A percentile compares a stretch with the other conserved stretches of the same genome.
These are phyloP conservation scores for Leptographium wingfieldii DNA, from an alignment of 2,329 filamentous ascomycete species.

Conservation along the genomic window DNA sequence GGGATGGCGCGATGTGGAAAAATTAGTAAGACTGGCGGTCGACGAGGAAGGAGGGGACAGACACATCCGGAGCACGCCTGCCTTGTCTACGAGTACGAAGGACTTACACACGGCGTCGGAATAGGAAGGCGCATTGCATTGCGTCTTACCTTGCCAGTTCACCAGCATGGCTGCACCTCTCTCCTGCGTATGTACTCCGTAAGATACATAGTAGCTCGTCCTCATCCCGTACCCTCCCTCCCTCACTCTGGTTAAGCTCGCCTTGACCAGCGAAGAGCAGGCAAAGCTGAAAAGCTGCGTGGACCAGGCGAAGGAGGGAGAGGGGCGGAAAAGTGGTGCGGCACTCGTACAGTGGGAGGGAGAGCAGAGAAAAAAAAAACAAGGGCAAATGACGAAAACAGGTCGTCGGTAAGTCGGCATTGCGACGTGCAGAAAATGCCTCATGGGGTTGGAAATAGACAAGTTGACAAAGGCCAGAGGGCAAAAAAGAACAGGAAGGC, in stretches of 20 bases:
- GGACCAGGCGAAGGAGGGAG: neutral
- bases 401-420: neutral
- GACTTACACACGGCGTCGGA: neutral
- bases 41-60: neutral
- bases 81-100: neutral
- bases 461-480: neutral
- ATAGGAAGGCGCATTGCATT: neutral
- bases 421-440: neutral
- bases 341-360: neutral
- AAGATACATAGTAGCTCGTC: neutral
- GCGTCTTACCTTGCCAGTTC: neutral
- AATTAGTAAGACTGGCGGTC: slow-evolving; percentile 1
- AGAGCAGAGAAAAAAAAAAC: neutral
- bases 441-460: neutral
- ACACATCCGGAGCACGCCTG: neutral
- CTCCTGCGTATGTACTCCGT: too few species aligned
- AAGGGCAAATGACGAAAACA: neutral
- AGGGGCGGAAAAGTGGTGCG: neutral
- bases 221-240: neutral
- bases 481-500: too few species aligned
- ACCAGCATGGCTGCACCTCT: neutral
- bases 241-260: neutral
- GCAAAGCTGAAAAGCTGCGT: neutral
- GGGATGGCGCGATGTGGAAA: neutral
- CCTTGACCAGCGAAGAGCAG: neutral